Conservation (phyloP, 495 filamentous ascomycete genomes). For the Lepidopterella palustris region DNA sequence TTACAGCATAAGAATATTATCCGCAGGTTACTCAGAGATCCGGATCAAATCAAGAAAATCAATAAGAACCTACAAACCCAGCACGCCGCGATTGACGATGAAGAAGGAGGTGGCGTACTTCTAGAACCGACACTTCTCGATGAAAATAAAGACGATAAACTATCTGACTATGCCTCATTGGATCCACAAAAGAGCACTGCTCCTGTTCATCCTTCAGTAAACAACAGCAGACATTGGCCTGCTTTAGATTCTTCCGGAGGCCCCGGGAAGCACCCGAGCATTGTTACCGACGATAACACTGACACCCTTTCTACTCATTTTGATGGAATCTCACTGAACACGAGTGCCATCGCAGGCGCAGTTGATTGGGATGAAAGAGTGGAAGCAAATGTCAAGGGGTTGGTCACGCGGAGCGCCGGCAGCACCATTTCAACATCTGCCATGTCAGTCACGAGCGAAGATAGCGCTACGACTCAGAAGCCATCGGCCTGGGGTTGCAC, state of each 20-base stretch:
- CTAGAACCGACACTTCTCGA: not conserved
- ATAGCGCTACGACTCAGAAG: not conserved
- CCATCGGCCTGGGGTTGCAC: not conserved
- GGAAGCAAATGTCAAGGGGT: not conserved
- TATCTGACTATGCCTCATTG: not conserved
- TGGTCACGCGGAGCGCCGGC: not conserved
- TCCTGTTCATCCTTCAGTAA: too few species aligned
- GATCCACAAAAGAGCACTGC: not conserved
- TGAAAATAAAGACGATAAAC: not conserved
- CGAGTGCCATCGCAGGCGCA: too few species aligned
- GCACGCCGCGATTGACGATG: constrained; percentile 17
- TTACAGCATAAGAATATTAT: constrained; percentile 40
- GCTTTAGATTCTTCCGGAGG: too few species aligned
- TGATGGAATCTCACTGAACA: too few species aligned
- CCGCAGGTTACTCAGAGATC: constrained; percentile 27
- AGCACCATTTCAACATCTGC: not conserved
- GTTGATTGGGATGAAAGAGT: too few species aligned
- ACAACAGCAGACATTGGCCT: too few species aligned
- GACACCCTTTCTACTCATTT: too few species aligned
- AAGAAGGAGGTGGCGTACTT: constrained; percentile 24
- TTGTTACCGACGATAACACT: too few species aligned
- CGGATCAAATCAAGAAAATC: constrained; percentile 2
- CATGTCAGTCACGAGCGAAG: not conserved
- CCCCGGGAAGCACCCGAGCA: too few species aligned
- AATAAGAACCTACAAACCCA: constrained; percentile 5